Percentiles rank a stretch among this genome's conserved stretches.
Evolutionary conservation across 495 filamentous ascomycete genomes (phyloP).

Genomic region (Lasiosphaeria miniovina): DNA sequence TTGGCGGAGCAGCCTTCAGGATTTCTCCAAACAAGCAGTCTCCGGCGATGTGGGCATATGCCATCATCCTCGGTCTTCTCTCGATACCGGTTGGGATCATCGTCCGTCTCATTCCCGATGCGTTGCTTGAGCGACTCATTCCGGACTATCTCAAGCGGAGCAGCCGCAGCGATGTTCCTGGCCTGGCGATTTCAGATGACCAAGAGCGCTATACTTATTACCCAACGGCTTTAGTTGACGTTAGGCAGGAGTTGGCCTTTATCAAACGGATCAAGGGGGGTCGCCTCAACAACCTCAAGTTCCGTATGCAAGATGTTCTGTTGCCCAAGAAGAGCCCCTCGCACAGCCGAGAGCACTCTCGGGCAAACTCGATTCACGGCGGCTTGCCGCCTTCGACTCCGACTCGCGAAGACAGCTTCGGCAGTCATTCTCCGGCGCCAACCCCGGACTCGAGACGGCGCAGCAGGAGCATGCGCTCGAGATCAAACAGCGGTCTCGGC

Average conservation of each 20-base stretch:
- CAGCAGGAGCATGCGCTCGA: conserved; percentile 66
- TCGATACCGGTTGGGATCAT: conserved; percentile 73
- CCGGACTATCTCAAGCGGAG: conserved; percentile 68
- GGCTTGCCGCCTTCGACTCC: conserved; percentile 59
- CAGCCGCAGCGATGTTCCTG: conserved; percentile 41
- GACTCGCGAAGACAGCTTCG: conserved; percentile 50
- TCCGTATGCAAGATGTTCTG: conserved; percentile 74
- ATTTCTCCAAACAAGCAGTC: conserved; percentile 58
- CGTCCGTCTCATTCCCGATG: conserved; percentile 59
- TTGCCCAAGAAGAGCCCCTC: conserved; percentile 70
- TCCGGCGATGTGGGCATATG: conserved; percentile 71
- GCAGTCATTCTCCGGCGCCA: conserved; percentile 50
- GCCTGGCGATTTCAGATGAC: conserved; percentile 67
- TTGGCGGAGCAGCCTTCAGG: conserved; percentile 70
- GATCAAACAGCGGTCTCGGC: conserved; percentile 82
- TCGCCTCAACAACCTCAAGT: conserved; percentile 80
- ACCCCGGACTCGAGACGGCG: conserved; percentile 74
- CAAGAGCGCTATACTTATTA: conserved; percentile 66
- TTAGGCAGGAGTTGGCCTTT: conserved; percentile 78
- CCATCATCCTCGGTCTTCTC: conserved; percentile 64
- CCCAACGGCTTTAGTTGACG: conserved; percentile 69
- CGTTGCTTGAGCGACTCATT: conserved; percentile 61
- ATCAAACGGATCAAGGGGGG: conserved; percentile 90
- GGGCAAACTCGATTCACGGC: conserved; percentile 58
- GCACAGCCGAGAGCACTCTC: conserved; percentile 56